Evolutionary conservation across 2,329 filamentous ascomycete genomes (phyloP).

Genomic region (Stachybotrys echinatus): DNA sequence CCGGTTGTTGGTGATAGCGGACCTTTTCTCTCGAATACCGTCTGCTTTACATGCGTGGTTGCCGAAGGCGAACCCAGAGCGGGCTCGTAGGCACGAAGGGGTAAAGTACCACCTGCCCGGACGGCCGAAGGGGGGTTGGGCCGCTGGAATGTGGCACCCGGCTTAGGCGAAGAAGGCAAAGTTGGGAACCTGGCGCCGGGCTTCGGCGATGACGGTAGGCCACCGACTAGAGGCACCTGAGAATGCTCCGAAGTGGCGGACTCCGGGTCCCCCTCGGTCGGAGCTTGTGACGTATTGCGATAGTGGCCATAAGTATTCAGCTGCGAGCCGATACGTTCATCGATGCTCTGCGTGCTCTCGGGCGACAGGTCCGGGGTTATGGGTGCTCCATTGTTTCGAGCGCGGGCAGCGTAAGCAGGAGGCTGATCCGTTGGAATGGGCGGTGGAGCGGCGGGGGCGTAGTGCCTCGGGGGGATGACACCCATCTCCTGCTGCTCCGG

Average conservation of each 20-base stretch:
- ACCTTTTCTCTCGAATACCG: slow-evolving; percentile 53
- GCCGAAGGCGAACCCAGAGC: slow-evolving; percentile 43
- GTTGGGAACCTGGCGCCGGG: slow-evolving; percentile 26
- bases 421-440: slow-evolving; percentile 45
- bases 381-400: slow-evolving; percentile 15
- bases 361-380: slow-evolving; percentile 33
- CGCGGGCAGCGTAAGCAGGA: slow-evolving; percentile 25
- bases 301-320: slow-evolving; percentile 23
- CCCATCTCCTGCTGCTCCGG: slow-evolving; percentile 51
- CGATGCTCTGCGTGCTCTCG: slow-evolving; percentile 41
- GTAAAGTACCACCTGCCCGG: slow-evolving; percentile 51
- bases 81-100: slow-evolving; percentile 59
- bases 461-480: slow-evolving; percentile 52
- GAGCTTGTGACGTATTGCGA: slow-evolving; percentile 31
- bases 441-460: slow-evolving; percentile 52
- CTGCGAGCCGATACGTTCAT: slow-evolving; percentile 46
- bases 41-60: slow-evolving; percentile 52
- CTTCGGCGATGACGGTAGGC: slow-evolving; percentile 38
- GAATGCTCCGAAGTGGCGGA: slow-evolving; percentile 49
- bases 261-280: slow-evolving; percentile 40
- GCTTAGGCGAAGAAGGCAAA: slow-evolving; percentile 46
- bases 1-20: slow-evolving; percentile 52
- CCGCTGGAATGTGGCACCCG: slow-evolving; percentile 43
- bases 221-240: slow-evolving; percentile 43
- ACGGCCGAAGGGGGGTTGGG: slow-evolving; percentile 48